Evolutionary conservation across 768 basidiomycete species (phyloP).

Genomic region (Strobilomyces confusus): DNA sequence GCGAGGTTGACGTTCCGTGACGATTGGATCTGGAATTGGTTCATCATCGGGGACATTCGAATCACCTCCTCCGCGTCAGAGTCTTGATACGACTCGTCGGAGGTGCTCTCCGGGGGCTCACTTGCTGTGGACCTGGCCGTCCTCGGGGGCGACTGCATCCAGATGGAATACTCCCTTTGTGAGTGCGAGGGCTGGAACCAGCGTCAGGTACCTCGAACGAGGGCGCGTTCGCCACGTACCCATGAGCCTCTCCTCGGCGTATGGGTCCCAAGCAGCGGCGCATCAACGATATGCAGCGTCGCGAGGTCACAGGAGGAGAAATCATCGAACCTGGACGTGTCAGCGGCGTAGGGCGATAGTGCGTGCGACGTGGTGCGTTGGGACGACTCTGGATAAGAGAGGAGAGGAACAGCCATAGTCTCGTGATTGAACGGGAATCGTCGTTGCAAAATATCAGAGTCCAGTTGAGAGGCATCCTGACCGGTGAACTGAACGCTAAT

Average conservation of each 20-base stretch:
- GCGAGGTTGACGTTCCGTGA: constrained; percentile 7
- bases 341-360: constrained; percentile 14
- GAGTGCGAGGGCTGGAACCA: constrained; percentile 17
- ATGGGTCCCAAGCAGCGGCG: constrained; percentile 10
- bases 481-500: constrained; percentile 30
- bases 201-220: constrained; percentile 16
- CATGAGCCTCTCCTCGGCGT: constrained; percentile 22
- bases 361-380: constrained; percentile 28
- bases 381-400: constrained; percentile 29
- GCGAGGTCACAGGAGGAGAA: constrained; percentile 11
- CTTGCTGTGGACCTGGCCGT: constrained; percentile 26
- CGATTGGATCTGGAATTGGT: constrained; percentile 27
- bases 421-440: constrained; percentile 10
- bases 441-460: constrained; percentile 25
- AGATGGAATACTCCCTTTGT: constrained; percentile 10
- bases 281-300: constrained; percentile 7
- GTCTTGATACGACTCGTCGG: constrained; percentile 27
- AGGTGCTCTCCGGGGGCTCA: constrained; percentile 28
- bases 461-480: constrained; percentile 23
- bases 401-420: background rate
- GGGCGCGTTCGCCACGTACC: constrained; percentile 16
- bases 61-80: constrained; percentile 26
- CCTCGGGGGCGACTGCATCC: constrained; percentile 12
- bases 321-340: constrained; percentile 9
- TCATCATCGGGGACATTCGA: constrained; percentile 31